These are phyloP conservation scores for Microbotryomycetes sp. DNA, from an alignment of 1,284 basidiomycete genomes.

Conservation along the genomic window DNA sequence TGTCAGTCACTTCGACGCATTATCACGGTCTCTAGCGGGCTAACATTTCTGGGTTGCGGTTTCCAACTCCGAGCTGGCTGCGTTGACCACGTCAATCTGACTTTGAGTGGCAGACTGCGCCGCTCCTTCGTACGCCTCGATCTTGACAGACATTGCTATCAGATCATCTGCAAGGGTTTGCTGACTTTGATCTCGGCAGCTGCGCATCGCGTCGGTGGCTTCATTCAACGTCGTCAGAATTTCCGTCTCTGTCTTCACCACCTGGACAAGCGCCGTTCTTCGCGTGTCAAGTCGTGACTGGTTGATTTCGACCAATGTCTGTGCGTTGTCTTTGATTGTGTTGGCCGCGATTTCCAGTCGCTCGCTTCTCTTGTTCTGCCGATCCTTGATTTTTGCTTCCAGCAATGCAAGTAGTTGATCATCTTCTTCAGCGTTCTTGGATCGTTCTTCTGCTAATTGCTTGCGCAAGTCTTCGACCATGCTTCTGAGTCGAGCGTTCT, in stretches of 20 bases:
- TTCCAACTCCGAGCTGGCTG: background rate
- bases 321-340: no score
- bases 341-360: background rate
- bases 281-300: background rate
- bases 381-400: background rate
- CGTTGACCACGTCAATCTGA: background rate
- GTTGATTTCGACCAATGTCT: no score
- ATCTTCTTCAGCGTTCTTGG: background rate
- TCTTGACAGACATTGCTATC: background rate
- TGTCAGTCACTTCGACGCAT: background rate
- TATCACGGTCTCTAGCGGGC: background rate
- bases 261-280: background rate
- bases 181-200: no score
- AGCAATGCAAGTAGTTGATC: constrained; percentile 2
- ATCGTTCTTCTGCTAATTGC: background rate
- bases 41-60: background rate
- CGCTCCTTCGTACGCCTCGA: background rate
- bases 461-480: background rate
- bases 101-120: background rate
- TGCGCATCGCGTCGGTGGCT: no score
- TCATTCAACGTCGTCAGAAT: background rate
- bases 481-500: constrained; percentile 23
- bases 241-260: background rate
- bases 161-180: background rate
- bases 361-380: background rate